Conservation (phyloP, 306 rosid species). For the Cajanus cajan region DNA sequence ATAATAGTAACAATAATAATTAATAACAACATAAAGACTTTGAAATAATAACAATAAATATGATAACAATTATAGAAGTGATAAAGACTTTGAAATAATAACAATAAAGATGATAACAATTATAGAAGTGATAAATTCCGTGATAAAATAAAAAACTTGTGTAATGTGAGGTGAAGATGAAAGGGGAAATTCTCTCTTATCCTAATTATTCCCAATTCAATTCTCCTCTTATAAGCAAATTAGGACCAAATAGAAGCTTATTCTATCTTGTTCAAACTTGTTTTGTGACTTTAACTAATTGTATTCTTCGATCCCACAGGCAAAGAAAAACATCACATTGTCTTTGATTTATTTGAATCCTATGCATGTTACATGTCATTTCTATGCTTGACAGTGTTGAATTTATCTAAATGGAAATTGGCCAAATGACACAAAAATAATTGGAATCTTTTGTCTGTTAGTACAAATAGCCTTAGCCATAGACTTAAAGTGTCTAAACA, state of each 20-base stretch:
- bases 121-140: background rate
- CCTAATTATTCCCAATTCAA: background rate
- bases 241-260: background rate
- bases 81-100: no score
- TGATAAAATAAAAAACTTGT: background rate
- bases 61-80: no score
- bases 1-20: no score
- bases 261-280: background rate
- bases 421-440: slow-evolving; percentile 19
- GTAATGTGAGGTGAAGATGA: background rate
- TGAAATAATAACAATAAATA: no score
- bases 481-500: background rate
- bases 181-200: background rate
- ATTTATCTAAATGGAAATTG: background rate
- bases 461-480: background rate
- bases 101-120: no score
- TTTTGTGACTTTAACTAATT: background rate
- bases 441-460: slow-evolving; percentile 16
- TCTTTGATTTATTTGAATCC: background rate
- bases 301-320: slow-evolving; percentile 2
- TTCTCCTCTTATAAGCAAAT: background rate
- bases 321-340: slow-evolving; percentile 17
- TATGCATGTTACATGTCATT: background rate
- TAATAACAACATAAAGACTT: no score
- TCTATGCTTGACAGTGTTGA: slow-evolving; percentile 16